Evolutionary conservation across 148 eudicot genomes (phyloP).

Genomic region (Camellia sinensis): DNA sequence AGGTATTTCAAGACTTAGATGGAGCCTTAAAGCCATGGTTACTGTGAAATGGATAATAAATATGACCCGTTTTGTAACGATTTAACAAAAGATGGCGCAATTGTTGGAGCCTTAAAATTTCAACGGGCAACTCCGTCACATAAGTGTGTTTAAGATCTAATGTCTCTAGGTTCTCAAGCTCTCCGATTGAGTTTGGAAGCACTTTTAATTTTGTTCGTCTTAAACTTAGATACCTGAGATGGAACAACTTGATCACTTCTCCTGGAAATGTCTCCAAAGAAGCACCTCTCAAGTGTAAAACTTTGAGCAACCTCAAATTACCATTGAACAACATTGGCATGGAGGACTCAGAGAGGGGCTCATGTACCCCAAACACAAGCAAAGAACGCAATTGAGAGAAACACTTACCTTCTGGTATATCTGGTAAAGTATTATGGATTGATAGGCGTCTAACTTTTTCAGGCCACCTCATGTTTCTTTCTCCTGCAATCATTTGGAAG

Average conservation of each 20-base stretch:
- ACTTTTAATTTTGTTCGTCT: conserved; percentile 4
- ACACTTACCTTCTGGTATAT: neutral
- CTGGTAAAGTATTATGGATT: neutral
- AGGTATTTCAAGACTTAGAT: neutral
- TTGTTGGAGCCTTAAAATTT: conserved; percentile 8
- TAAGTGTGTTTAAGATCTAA: neutral
- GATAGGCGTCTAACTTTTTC: neutral
- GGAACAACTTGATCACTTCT: neutral
- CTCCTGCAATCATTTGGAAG: neutral
- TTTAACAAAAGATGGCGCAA: conserved; percentile 7
- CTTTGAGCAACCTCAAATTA: conserved; percentile 8
- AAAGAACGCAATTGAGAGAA: neutral
- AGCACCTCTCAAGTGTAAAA: conserved; percentile 3
- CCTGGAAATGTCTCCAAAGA: conserved; percentile 3
- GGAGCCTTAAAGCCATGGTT: conserved; percentile 7
- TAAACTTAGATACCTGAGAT: conserved; percentile 7
- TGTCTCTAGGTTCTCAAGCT: conserved; percentile 10
- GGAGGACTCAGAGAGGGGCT: neutral
- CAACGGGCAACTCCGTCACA: conserved; percentile 11
- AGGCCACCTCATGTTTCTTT: neutral
- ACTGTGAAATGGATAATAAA: neutral
- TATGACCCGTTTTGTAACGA: no score
- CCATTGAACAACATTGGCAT: neutral
- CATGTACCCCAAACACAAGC: neutral
- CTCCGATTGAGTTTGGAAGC: conserved; percentile 3